A percentile compares a stretch with the other conserved stretches of the same genome.
These are phyloP conservation scores for Phytopythium mirpurense DNA, from an alignment of 352 stramenopile genomes.

Conservation along the genomic window DNA sequence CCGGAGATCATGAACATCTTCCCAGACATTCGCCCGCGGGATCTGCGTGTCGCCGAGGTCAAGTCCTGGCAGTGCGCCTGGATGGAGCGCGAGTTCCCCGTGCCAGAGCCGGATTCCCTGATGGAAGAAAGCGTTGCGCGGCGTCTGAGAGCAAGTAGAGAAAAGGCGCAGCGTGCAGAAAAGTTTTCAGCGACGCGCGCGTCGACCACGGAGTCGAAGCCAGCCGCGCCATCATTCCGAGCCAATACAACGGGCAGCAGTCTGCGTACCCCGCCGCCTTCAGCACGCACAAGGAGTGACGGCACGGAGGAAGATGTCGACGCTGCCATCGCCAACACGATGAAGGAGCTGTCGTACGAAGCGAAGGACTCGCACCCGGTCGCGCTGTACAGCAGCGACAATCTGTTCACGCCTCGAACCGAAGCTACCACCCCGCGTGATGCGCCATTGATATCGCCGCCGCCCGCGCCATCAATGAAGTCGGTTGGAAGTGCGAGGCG, in stretches of 20 bases:
- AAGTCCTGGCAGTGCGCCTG: slow-evolving; percentile 74
- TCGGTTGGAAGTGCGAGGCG: slow-evolving; percentile 30
- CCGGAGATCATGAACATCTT: slow-evolving; percentile 67
- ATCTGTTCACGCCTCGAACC: slow-evolving; percentile 2
- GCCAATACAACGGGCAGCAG: not conserved
- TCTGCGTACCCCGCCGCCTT: not conserved
- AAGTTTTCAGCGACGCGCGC: not conserved
- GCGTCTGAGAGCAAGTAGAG: not conserved
- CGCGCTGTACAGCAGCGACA: not conserved
- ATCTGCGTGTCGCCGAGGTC: slow-evolving; percentile 76
- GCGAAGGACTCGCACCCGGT: not conserved
- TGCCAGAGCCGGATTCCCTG: not conserved
- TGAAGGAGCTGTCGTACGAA: slow-evolving; percentile 4
- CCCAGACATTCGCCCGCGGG: slow-evolving; percentile 71
- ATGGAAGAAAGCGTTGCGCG: not conserved
- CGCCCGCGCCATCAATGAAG: slow-evolving; percentile 9
- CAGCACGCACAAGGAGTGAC: not conserved
- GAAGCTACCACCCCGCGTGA: slow-evolving; percentile 1
- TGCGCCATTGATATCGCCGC: not conserved
- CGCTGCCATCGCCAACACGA: not conserved
- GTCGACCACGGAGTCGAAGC: not conserved
- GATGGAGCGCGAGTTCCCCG: slow-evolving; percentile 44
- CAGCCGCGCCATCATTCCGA: not conserved
- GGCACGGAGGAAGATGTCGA: not conserved
- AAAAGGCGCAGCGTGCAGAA: not conserved